A percentile compares a stretch with the other conserved stretches of the same genome.
Evolutionary conservation across 1,284 basidiomycete species (phyloP).

Genomic region (Ganoderma multipileum): DNA sequence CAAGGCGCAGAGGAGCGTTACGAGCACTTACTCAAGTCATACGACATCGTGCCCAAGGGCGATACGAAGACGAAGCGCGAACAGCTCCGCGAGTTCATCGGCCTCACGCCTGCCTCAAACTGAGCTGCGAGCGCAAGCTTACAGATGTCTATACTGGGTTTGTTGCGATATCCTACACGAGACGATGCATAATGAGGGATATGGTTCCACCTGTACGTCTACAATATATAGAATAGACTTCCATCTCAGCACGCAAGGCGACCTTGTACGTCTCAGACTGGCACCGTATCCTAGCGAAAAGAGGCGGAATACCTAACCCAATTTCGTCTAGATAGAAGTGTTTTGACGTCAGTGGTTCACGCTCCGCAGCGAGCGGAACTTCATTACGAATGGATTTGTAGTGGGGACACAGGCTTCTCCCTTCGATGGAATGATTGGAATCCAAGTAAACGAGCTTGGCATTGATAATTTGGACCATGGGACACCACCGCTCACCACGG

Average conservation of each 20-base stretch:
- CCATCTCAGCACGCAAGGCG: neutral
- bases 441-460: neutral
- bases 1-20: slow-evolving; percentile 45
- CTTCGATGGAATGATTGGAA: neutral
- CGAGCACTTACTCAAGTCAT: slow-evolving; percentile 45
- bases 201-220: neutral
- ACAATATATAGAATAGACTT: slow-evolving; percentile 1
- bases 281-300: neutral
- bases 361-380: no score
- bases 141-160: neutral
- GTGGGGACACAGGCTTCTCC: neutral
- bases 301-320: neutral
- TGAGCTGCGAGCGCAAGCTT: neutral
- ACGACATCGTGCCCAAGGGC: slow-evolving; percentile 43
- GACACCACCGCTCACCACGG: neutral
- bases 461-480: neutral
- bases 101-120: slow-evolving; percentile 37
- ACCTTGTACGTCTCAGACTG: no score
- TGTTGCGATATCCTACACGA: neutral
- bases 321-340: neutral
- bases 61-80: slow-evolving; percentile 47
- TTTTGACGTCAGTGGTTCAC: neutral
- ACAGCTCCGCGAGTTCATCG: slow-evolving; percentile 45
- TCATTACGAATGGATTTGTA: neutral
- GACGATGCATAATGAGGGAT: neutral